These are phyloP conservation scores for Hypoxylon sp. DNA, from an alignment of 2,329 filamentous ascomycete genomes.

Conservation along the genomic window DNA sequence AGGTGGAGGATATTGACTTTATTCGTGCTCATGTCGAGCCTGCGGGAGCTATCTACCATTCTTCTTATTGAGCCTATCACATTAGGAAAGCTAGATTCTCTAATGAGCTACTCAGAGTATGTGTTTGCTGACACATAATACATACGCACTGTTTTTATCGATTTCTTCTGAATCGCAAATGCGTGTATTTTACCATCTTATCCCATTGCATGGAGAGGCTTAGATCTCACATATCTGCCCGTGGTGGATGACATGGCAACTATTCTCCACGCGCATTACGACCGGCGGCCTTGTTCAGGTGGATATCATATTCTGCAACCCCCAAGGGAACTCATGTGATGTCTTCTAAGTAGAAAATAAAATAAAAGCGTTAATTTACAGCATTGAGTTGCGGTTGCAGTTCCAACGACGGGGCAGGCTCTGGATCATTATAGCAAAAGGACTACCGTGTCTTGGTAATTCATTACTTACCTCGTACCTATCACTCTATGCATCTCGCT, in stretches of 20 bases:
- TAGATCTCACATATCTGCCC: background rate
- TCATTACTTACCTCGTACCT: too few species aligned
- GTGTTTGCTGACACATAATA: background rate
- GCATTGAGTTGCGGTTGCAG: background rate
- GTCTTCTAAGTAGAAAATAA: background rate
- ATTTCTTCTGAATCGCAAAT: background rate
- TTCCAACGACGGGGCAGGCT: background rate
- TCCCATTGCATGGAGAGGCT: background rate
- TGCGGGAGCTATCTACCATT: background rate
- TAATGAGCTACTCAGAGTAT: background rate
- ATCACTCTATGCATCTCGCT: too few species aligned
- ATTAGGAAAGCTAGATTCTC: background rate
- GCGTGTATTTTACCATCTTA: background rate
- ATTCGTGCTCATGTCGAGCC: background rate
- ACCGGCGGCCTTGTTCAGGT: background rate
- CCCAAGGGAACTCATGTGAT: background rate
- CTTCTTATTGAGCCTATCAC: too few species aligned
- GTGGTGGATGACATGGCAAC: background rate
- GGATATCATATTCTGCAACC: background rate
- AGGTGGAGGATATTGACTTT: too few species aligned
- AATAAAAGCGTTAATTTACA: background rate
- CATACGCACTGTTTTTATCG: background rate
- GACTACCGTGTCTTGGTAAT: too few species aligned
- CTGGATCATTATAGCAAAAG: too few species aligned
- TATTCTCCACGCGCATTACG: background rate